Conservation (phyloP, 345 rosid genomes). For the Limnanthes douglasii region DNA sequence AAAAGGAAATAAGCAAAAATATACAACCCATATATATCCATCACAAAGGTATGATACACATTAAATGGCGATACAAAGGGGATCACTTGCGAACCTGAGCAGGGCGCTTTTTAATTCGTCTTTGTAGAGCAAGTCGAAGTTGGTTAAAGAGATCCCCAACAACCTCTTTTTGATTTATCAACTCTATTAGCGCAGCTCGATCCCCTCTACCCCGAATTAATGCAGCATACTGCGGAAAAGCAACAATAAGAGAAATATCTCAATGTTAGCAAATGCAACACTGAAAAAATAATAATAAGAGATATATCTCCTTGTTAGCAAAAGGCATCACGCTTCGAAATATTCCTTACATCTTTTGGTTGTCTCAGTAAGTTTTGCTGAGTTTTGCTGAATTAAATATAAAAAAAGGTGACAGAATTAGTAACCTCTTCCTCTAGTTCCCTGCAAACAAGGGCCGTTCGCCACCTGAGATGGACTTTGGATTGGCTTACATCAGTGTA, state of each 20-base stretch:
- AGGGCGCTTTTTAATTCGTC: constrained; percentile 64
- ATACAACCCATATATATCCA: no score
- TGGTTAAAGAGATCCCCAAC: constrained; percentile 92
- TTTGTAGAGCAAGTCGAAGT: constrained; percentile 76
- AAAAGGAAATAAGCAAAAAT: background rate
- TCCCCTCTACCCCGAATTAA: constrained; percentile 49
- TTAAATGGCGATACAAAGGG: no score
- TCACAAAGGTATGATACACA: no score
- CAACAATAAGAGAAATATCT: no score
- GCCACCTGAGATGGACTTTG: constrained; percentile 86
- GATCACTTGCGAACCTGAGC: constrained; percentile 68
- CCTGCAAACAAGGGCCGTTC: constrained; percentile 86
- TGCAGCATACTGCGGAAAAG: constrained; percentile 60
- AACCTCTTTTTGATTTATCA: constrained; percentile 79
- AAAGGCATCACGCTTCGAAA: no score
- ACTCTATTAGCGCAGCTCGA: constrained; percentile 59
- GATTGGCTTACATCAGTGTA: constrained; percentile 96
- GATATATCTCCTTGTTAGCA: no score
- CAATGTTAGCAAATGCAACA: no score
- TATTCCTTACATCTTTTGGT: no score
- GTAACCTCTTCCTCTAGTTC: constrained; percentile 90
- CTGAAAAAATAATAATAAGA: no score
- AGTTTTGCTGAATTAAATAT: no score
- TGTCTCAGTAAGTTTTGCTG: no score
- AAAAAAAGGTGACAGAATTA: no score